phyloP scores from a whole-genome alignment of 2,329 filamentous ascomycete species.

The Cyanodermella asteris region DNA sequence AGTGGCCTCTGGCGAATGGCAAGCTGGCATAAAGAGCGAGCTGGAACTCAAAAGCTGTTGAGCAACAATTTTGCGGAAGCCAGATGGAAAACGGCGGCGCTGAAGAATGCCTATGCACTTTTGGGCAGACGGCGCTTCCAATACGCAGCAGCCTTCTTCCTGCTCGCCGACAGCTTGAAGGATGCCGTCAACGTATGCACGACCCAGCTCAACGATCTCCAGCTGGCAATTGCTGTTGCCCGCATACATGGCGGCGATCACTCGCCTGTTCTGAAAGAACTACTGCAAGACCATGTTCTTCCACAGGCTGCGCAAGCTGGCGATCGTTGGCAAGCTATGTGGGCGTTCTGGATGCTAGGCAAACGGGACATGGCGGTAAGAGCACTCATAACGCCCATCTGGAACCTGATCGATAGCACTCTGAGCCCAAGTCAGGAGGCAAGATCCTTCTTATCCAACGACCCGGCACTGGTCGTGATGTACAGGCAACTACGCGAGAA shows the following conservation, averaged over 20 bases:
- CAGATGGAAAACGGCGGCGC: conserved; percentile 68
- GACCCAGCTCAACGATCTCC: conserved; percentile 69
- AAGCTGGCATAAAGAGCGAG: conserved; percentile 68
- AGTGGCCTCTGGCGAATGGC: conserved; percentile 92
- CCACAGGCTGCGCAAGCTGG: conserved; percentile 56
- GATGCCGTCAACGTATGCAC: conserved; percentile 74
- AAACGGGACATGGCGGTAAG: conserved; percentile 67
- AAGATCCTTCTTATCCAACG: conserved; percentile 68
- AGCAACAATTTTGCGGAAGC: conserved; percentile 78
- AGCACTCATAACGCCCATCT: conserved; percentile 60
- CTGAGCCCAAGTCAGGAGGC: conserved; percentile 48
- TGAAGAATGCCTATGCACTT: conserved; percentile 92
- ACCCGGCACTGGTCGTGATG: conserved; percentile 68
- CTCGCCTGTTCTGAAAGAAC: conserved; percentile 46
- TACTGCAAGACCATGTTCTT: conserved; percentile 63
- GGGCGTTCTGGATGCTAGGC: conserved; percentile 84
- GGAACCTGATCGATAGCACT: conserved; percentile 47
- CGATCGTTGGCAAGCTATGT: conserved; percentile 83
- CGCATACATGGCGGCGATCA: conserved; percentile 75
- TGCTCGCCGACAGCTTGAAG: conserved; percentile 63
- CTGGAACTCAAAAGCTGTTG: conserved; percentile 54
- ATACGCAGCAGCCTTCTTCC: conserved; percentile 89
- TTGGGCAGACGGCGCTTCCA: conserved; percentile 80
- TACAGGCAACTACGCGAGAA: conserved; percentile 71
- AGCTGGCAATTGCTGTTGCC: conserved; percentile 71